These are phyloP conservation scores for Xerocomus cyaneibrunnescens DNA, from an alignment of 1,284 basidiomycete species.

Conservation along the genomic window DNA sequence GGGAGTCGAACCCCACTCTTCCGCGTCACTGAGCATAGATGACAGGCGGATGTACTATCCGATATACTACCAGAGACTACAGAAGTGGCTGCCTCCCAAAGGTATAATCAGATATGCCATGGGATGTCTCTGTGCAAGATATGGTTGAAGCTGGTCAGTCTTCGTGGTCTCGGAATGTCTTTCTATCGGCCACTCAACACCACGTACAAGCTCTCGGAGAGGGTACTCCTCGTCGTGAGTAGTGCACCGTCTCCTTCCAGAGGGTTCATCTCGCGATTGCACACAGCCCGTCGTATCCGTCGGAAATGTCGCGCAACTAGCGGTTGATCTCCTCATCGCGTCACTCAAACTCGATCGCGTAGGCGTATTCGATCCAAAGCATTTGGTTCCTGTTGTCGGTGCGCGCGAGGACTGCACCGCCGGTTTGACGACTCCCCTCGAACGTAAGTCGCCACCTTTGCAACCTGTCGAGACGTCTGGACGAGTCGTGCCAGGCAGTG, in stretches of 20 bases:
- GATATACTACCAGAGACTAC: constrained; percentile 42
- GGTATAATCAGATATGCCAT: too few species aligned
- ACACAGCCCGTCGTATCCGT: constrained; percentile 75
- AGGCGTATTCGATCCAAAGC: constrained; percentile 59
- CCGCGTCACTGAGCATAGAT: constrained; percentile 31
- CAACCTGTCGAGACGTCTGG: neutral
- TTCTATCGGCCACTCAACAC: constrained; percentile 42
- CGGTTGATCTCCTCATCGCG: constrained; percentile 69
- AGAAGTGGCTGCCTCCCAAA: too few species aligned
- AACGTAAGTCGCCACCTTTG: constrained; percentile 48
- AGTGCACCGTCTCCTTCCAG: neutral
- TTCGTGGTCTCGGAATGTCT: constrained; percentile 16
- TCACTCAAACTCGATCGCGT: constrained; percentile 59
- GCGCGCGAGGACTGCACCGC: constrained; percentile 54
- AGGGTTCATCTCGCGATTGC: constrained; percentile 11
- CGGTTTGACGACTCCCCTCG: constrained; percentile 70
- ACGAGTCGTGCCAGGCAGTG: constrained; percentile 43
- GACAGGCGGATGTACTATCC: constrained; percentile 47
- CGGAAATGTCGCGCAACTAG: constrained; percentile 76
- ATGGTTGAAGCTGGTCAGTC: too few species aligned
- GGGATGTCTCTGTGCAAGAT: too few species aligned
- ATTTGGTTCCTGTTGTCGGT: constrained; percentile 69
- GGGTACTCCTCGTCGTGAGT: constrained; percentile 51
- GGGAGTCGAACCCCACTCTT: constrained; percentile 46
- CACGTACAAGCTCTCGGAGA: constrained; percentile 41